These are phyloP conservation scores for Hydrangea macrophylla DNA, from an alignment of 148 eudicot species.

Conservation along the genomic window DNA sequence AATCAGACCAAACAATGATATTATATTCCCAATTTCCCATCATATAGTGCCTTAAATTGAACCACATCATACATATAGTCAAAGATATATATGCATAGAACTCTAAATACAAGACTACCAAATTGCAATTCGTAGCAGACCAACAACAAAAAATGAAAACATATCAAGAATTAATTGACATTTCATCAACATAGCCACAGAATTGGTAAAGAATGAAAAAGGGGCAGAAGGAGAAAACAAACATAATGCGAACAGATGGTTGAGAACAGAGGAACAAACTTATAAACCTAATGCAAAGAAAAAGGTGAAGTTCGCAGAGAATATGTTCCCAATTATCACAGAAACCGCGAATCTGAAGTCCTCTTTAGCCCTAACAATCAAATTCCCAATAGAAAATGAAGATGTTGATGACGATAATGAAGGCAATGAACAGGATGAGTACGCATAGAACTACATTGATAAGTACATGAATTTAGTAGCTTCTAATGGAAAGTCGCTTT, in stretches of 20 bases:
- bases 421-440: conserved; percentile 53
- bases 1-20: not conserved
- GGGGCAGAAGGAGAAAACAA: not conserved
- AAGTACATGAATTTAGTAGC: not conserved
- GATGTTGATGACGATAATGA: conserved; percentile 34
- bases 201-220: not conserved
- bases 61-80: not conserved
- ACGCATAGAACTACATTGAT: conserved; percentile 49
- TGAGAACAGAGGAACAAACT: not conserved
- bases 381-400: conserved; percentile 34
- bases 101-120: not conserved
- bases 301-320: conserved; percentile 91
- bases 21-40: not conserved
- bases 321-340: conserved; percentile 61
- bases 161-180: not conserved
- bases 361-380: conserved; percentile 54
- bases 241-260: not conserved
- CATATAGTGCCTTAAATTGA: not conserved
- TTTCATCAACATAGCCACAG: not conserved
- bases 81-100: not conserved
- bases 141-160: conserved; percentile 6
- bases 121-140: not conserved
- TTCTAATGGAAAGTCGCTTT: too few species aligned
- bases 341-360: conserved; percentile 63
- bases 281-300: conserved; percentile 82